These are phyloP conservation scores for Pseudomassariella vexata DNA, from an alignment of 2,329 filamentous ascomycete genomes.

Conservation along the genomic window DNA sequence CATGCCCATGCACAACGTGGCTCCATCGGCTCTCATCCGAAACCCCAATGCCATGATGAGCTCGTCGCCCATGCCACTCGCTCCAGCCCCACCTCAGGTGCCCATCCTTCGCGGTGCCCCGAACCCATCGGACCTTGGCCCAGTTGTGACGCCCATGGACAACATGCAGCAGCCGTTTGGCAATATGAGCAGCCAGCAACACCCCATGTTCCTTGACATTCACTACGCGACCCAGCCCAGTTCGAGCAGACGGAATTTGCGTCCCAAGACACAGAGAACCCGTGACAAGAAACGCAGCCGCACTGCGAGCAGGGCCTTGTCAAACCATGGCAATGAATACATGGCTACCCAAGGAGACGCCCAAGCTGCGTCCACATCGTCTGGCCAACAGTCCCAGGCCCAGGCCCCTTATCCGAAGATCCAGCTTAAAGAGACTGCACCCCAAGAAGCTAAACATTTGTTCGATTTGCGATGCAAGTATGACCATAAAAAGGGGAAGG, in stretches of 20 bases:
- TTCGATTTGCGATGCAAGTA: constrained; percentile 42
- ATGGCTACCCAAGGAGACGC: background rate
- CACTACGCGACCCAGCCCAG: too few relatives aligned
- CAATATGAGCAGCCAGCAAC: constrained; percentile 9
- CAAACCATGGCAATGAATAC: background rate
- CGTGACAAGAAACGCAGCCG: constrained; percentile 1
- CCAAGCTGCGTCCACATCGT: background rate
- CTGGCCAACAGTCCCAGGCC: background rate
- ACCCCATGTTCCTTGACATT: constrained; percentile 11
- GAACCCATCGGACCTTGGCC: constrained; percentile 13
- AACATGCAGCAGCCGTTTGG: constrained; percentile 12
- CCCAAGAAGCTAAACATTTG: too few relatives aligned
- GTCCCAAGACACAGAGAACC: too few relatives aligned
- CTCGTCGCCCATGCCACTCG: constrained; percentile 14
- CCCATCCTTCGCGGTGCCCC: constrained; percentile 15
- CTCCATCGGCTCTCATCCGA: constrained; percentile 17
- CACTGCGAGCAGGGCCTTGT: background rate
- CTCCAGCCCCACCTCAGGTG: constrained; percentile 14
- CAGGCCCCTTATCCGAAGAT: constrained; percentile 30
- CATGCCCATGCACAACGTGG: constrained; percentile 11
- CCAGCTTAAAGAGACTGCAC: constrained; percentile 43
- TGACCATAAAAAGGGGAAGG: constrained; percentile 43
- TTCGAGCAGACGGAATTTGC: too few relatives aligned
- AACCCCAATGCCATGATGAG: background rate
- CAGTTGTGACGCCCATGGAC: constrained; percentile 13